Percentiles rank a stretch among this genome's conserved stretches.
Conservation (phyloP, 306 rosid species). For the Vigna nakashimae region DNA sequence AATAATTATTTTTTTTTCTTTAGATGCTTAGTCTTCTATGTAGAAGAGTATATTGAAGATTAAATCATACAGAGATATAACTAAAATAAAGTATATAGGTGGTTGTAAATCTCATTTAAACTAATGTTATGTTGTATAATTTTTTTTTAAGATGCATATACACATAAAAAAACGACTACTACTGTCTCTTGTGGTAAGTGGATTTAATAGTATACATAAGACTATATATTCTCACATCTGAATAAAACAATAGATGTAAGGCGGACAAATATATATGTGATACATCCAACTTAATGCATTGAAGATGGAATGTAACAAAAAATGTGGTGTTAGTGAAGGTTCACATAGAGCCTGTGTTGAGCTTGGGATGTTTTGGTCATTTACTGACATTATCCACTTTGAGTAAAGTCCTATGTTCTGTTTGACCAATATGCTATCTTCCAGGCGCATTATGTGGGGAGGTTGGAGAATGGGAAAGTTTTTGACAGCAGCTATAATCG, state of each 20-base stretch:
- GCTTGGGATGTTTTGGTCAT: slow-evolving; percentile 8
- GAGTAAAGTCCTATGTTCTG: slow-evolving; percentile 22
- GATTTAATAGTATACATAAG: not conserved
- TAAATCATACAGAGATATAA: no score
- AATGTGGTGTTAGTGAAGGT: not conserved
- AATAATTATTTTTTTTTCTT: no score
- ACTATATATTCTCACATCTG: not conserved
- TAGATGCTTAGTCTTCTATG: no score
- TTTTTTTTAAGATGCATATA: no score
- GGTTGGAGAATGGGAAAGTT: slow-evolving; percentile 85
- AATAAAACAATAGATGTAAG: no score
- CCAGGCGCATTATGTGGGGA: slow-evolving; percentile 89
- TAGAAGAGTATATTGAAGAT: no score
- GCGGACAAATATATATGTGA: not conserved
- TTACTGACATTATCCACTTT: not conserved
- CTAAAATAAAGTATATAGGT: no score
- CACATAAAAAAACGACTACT: no score
- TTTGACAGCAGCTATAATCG: slow-evolving; percentile 96
- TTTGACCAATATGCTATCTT: slow-evolving; percentile 4
- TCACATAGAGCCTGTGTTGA: not conserved
- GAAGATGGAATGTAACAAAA: not conserved
- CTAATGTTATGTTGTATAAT: no score
- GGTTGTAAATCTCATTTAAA: no score
- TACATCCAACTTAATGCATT: not conserved
- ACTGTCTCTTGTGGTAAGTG: no score